These are phyloP conservation scores for Cymodocea nodosa DNA, from an alignment of 116 monocot species.

Conservation along the genomic window DNA sequence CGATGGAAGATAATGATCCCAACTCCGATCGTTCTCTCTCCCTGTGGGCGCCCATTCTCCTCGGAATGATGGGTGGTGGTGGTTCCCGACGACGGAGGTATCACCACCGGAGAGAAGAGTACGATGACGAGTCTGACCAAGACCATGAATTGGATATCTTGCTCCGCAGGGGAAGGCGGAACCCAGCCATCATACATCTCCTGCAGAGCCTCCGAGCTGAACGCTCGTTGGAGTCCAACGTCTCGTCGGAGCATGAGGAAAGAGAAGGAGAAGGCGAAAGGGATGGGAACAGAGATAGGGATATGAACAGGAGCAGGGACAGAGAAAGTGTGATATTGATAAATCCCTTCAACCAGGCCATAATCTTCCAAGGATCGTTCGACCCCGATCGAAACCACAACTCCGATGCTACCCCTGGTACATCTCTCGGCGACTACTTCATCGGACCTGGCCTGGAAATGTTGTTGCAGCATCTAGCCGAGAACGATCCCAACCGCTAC, in stretches of 20 bases:
- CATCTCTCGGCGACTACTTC: constrained; percentile 33
- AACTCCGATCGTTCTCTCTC: constrained; percentile 23
- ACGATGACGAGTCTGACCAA: constrained; percentile 4
- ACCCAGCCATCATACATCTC: constrained; percentile 18
- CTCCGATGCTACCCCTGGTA: not conserved
- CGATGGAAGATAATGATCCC: not conserved
- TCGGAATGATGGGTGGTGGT: constrained; percentile 25
- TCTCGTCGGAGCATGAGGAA: constrained; percentile 4
- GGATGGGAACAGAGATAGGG: constrained; percentile 9
- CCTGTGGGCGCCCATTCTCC: constrained; percentile 34
- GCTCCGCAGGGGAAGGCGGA: constrained; percentile 17
- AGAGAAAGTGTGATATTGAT: constrained; percentile 29
- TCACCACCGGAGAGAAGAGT: constrained; percentile 9
- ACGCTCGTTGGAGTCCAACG: constrained; percentile 7
- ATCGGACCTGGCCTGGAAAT: constrained; percentile 34
- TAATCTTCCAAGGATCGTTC: constrained; percentile 22
- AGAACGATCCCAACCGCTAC: constrained; percentile 33
- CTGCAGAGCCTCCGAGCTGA: constrained; percentile 18
- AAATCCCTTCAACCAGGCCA: constrained; percentile 26
- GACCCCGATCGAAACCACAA: constrained; percentile 4
- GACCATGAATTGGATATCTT: constrained; percentile 14
- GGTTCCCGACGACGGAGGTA: constrained; percentile 13
- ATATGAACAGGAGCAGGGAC: constrained; percentile 9
- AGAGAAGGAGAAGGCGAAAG: constrained; percentile 9
- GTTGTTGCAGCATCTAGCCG: constrained; percentile 44